Percentiles rank a stretch among this genome's conserved stretches.
These are phyloP conservation scores for Penicillium lagena DNA, from an alignment of 495 filamentous ascomycete genomes.

Conservation along the genomic window DNA sequence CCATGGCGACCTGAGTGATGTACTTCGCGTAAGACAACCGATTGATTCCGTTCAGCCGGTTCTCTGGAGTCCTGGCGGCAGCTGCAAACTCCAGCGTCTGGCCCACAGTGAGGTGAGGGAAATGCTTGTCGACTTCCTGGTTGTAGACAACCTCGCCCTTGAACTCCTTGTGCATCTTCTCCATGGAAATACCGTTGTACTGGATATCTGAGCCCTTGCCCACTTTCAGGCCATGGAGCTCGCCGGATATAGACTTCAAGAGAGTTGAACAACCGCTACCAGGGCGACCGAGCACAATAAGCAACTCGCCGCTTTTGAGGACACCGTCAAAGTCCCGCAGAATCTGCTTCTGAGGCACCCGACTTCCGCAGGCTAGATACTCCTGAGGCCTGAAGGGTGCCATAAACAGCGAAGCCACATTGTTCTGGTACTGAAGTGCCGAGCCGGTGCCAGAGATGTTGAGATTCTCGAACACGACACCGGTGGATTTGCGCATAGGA, in stretches of 20 bases:
- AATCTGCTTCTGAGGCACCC: constrained; percentile 31
- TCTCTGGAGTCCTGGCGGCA: constrained; percentile 43
- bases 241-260: constrained; percentile 32
- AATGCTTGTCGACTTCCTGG: constrained; percentile 58
- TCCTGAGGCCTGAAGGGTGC: constrained; percentile 44
- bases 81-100: constrained; percentile 61
- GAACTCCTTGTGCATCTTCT: constrained; percentile 50
- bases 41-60: constrained; percentile 35
- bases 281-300: constrained; percentile 38
- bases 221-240: constrained; percentile 33
- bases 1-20: constrained; percentile 53
- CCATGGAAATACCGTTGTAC: constrained; percentile 46
- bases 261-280: constrained; percentile 41
- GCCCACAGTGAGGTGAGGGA: constrained; percentile 60
- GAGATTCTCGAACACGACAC: constrained; percentile 45
- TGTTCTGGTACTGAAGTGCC: constrained; percentile 51
- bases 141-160: constrained; percentile 62
- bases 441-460: constrained; percentile 48
- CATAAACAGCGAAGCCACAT: constrained; percentile 42
- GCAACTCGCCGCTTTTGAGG: constrained; percentile 29
- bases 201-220: constrained; percentile 38
- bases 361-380: constrained; percentile 23
- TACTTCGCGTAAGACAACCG: constrained; percentile 37
- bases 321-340: constrained; percentile 36
- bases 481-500: constrained; percentile 27